phyloP scores from a whole-genome alignment of 1,284 basidiomycete genomes.

The Thecaphora thlaspeos region DNA sequence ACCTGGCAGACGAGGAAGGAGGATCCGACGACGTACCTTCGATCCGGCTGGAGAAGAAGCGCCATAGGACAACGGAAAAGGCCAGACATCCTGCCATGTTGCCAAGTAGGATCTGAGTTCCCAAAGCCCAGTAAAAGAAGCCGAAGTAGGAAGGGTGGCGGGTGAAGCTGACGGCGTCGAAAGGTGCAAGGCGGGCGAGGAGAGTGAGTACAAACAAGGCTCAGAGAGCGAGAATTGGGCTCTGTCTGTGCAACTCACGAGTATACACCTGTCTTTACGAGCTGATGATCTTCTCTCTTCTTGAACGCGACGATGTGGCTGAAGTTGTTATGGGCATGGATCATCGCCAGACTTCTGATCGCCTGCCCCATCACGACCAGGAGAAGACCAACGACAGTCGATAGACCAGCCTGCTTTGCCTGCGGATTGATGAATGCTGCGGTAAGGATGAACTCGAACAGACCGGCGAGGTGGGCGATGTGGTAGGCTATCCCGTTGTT shows the following conservation, averaged over 20 bases:
- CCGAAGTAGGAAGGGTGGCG: conserved; percentile 96
- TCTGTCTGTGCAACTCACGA: conserved; percentile 7
- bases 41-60: conserved; percentile 83
- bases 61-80: conserved; percentile 70
- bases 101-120: conserved; percentile 87
- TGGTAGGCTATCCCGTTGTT: conserved; percentile 87
- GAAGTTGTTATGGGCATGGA: conserved; percentile 89
- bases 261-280: conserved; percentile 53
- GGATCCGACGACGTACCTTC: conserved; percentile 60
- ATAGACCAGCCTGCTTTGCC: conserved; percentile 6
- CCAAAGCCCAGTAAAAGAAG: conserved; percentile 96
- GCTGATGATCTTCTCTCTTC: conserved; percentile 46
- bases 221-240: conserved; percentile 2
- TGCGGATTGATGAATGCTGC: conserved; percentile 8
- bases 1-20: background rate
- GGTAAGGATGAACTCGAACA: conserved; percentile 74
- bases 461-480: conserved; percentile 74
- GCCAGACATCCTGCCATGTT: conserved; percentile 75
- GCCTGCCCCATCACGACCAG: conserved; percentile 72
- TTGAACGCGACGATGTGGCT: conserved; percentile 66
- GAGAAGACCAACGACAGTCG: conserved; percentile 61
- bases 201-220: too few species aligned
- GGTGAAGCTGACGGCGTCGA: conserved; percentile 70
- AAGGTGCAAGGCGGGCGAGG: too few species aligned
- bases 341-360: conserved; percentile 86